Conservation (phyloP, 73 alveolate species). For the Symbiodinium natans region DNA sequence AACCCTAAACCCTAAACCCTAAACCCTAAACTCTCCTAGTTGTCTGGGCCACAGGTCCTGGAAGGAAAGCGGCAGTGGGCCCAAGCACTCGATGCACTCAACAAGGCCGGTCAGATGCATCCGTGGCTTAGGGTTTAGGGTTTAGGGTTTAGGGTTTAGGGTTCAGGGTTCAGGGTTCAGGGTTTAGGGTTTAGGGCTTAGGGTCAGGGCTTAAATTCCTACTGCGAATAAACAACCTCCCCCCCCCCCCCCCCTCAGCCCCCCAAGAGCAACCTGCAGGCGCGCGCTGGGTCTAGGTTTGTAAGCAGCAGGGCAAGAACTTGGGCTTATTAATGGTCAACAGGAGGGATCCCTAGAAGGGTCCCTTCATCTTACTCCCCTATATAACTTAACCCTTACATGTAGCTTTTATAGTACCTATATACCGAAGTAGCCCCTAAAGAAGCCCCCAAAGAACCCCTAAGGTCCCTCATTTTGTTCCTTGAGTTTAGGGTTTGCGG, state of each 20-base stretch:
- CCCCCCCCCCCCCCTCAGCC: not conserved
- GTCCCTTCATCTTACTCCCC: no score
- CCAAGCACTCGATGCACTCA: conserved; percentile 95
- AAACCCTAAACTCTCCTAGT: not conserved
- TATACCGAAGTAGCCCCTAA: no score
- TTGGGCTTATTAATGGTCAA: no score
- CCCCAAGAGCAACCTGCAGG: not conserved
- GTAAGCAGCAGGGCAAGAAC: not conserved
- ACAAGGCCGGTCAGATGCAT: conserved; percentile 72
- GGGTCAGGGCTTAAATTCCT: no score
- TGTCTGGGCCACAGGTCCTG: conserved; percentile 49
- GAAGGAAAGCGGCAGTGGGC: conserved; percentile 96
- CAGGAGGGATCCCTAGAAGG: no score
- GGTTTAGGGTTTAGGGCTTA: not conserved
- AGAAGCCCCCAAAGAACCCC: no score
- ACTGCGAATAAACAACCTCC: no score
- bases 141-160: not conserved
- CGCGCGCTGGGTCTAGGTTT: not conserved
- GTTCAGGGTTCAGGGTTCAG: not conserved
- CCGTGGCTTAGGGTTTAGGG: not conserved
- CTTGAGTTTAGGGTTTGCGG: no score
- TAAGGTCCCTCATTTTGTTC: no score
- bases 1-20: not conserved
- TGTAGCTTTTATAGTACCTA: no score
- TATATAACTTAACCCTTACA: no score